Base-by-base conservation (phyloP, 2,329 filamentous ascomycete species). In the Fusarium heterosporum region DNA sequence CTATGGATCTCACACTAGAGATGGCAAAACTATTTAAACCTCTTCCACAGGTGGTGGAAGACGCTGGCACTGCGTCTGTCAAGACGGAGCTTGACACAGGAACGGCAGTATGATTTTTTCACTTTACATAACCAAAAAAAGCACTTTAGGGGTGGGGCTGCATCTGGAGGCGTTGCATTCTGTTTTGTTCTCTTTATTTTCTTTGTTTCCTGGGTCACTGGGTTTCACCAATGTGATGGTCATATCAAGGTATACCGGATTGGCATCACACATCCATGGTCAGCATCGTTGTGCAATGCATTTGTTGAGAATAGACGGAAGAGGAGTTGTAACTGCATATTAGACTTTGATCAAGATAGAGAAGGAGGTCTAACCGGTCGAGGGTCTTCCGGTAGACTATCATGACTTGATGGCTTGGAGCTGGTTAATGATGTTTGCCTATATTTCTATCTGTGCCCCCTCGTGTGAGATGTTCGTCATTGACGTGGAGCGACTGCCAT, bases 11-110 rank as follows among this genome's bases (percentile, higher is more conserved):
- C 69, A 90, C 87, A 9, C 81, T 92, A 62, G 86, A 92, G 77
- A 91, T 92, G 89, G 87, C 87, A 73, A 83, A 88, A 70, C 81
- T 93, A 49, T 92, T 93, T 76, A 87, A 84, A 72, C 89, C 89
- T 82, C 74, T 85, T 71, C 78, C 81, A 64, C 77, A 76, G 64
- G 77, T 80, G 67, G 80, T 79, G 65, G 80, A 80, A 63, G 78
- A 79, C 62, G 76, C 80, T 69, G 78, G 76, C 61, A 79, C 79
- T 57, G 73, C 79, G 62, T 76, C 77, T 69, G 79, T 82, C 73
- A 79, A 81, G 65, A 79, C 78, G 67, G 79, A 80, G 64, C 73
- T 79, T 61, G 74, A 72, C 64, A 75, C 43, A 59, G 54, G 70
- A 69, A 71, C 64, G 71, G 70, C 69, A 70, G 70, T 71, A 75